These are phyloP conservation scores for Botryotinia narcissicola DNA, from an alignment of 2,329 filamentous ascomycete genomes.

Conservation along the genomic window DNA sequence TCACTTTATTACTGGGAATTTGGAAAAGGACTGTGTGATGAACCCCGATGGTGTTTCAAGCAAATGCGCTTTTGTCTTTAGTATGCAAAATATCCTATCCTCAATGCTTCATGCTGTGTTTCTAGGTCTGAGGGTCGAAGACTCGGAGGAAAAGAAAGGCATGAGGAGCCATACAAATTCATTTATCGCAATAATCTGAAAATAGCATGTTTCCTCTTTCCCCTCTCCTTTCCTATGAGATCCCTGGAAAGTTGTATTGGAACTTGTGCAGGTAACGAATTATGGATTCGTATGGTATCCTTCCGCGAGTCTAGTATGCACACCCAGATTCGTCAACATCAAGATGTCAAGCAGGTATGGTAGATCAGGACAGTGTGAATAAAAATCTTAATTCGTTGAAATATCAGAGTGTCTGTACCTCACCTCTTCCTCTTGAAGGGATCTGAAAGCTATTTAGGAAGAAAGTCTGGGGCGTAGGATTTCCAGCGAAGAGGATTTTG, in stretches of 20 bases:
- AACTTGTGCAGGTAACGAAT: background rate
- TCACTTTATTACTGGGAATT: background rate
- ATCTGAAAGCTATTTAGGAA: background rate
- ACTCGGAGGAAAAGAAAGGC: background rate
- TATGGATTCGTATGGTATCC: background rate
- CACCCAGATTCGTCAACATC: background rate
- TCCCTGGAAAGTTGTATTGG: background rate
- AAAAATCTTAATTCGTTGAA: background rate
- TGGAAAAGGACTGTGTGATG: background rate
- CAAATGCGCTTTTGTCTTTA: background rate
- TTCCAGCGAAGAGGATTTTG: background rate
- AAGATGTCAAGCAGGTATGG: background rate
- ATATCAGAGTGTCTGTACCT: background rate
- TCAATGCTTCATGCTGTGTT: background rate
- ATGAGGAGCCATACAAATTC: background rate
- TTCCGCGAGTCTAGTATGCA: background rate
- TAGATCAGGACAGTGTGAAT: background rate
- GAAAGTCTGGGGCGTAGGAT: slow-evolving; percentile 5
- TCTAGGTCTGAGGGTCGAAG: background rate
- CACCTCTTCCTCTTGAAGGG: slow-evolving; percentile 5
- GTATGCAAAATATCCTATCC: background rate
- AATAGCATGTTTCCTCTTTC: slow-evolving; percentile 1
- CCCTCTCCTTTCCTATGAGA: background rate
- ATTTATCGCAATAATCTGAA: background rate
- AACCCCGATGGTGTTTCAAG: slow-evolving; percentile 9